Base-by-base conservation (phyloP, 176 grass and related monocot species). In the Aegilops umbellulata region DNA sequence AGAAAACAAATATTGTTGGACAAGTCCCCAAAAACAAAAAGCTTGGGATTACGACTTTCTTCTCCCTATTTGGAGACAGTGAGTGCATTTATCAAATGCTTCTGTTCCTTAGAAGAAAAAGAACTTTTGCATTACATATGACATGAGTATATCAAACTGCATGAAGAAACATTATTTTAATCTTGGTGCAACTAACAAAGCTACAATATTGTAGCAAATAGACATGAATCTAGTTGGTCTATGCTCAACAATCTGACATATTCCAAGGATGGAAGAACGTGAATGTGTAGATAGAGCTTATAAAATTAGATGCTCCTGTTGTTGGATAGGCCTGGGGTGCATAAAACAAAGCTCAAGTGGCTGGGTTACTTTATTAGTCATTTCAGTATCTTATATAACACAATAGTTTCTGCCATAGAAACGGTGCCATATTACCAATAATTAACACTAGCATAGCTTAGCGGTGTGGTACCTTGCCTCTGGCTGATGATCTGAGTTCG, bases 51-150 rank as follows among this genome's bases (percentile, higher is more conserved):
- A n/a, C 14, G 47, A 79, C 13, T 42, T 41, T 6, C 10, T 27
- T 79, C 4, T 79, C 77, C 23, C 36, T 79, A 26, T 79, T 79
- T 64, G 77, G 38, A 79, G 57, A 79, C 17, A 77, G 74, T 77
- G 49, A 77, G 74, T 77, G 14, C 16, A 76, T 10, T 76, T 81
- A 29, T 25, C 8, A 74, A 8, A 42, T 29, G 27, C n/a, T 41
- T 42, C 5, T 15, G 17, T 51, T 74, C 38, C 38, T 47, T 49
- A 8, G 2, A 8, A 39, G 38, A 39, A 39, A 39, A 39, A 0
- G 6, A 8, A 42, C 1, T 74, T 6, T 3, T 49, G 1, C 23
- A 17, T 74, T 19, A 20, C 25, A 49, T 74, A 27, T 42, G 1
- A 4, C 41, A 27, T 47, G 24, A 26, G 26, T n/a, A 13, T 26